Conservation (phyloP, 2,329 filamentous ascomycete genomes). For the Cladosporium sp. region DNA sequence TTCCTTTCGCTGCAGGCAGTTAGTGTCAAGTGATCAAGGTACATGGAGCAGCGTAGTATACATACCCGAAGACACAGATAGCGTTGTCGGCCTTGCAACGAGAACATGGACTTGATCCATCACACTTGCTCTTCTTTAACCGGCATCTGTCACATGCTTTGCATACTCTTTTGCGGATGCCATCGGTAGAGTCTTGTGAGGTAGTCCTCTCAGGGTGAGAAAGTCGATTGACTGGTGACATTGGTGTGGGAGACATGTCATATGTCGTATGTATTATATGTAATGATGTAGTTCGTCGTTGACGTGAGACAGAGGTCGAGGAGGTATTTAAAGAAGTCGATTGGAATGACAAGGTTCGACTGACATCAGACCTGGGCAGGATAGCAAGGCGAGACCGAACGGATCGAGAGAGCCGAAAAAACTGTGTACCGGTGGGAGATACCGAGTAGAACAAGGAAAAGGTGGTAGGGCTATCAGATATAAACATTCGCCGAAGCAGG, state of each 20-base stretch:
- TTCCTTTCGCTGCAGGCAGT: slow-evolving; percentile 52
- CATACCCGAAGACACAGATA: slow-evolving; percentile 61
- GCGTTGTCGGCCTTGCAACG: slow-evolving; percentile 64
- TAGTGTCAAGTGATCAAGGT: not conserved
- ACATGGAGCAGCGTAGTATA: not conserved
- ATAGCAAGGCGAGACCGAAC: slow-evolving; percentile 11
- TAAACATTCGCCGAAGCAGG: slow-evolving; percentile 18
- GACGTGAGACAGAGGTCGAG: slow-evolving; percentile 2
- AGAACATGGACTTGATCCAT: slow-evolving; percentile 61
- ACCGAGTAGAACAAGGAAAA: not conserved
- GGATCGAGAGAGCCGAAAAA: slow-evolving; percentile 14
- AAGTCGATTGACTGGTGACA: slow-evolving; percentile 28
- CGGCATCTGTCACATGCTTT: slow-evolving; percentile 67
- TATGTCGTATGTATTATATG: not conserved
- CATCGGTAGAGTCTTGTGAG: slow-evolving; percentile 31
- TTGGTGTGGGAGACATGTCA: slow-evolving; percentile 20
- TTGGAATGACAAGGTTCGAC: slow-evolving; percentile 6
- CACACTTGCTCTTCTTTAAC: slow-evolving; percentile 68
- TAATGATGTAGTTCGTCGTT: not conserved
- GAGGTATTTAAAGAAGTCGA: slow-evolving; percentile 9
- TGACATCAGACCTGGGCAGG: slow-evolving; percentile 16
- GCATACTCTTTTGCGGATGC: slow-evolving; percentile 59
- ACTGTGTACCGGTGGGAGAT: slow-evolving; percentile 13
- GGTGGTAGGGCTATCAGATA: slow-evolving; percentile 16
- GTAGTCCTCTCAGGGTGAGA: slow-evolving; percentile 26